Base-by-base conservation (phyloP, 2,329 filamentous ascomycete genomes). In the Diplodia mutila region DNA sequence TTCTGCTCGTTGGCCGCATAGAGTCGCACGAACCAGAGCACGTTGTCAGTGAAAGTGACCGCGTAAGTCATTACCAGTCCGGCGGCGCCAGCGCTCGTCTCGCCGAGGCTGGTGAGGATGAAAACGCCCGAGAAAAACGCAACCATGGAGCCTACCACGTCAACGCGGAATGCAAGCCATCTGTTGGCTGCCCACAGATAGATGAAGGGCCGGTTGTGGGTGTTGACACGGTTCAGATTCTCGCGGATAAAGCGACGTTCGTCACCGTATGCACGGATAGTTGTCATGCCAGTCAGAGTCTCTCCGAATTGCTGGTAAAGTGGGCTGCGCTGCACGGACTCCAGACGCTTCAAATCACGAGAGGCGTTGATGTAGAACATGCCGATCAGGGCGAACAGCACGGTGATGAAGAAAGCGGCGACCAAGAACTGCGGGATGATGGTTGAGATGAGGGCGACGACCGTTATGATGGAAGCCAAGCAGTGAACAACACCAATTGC, bases 221-320 rank as follows among this genome's bases (percentile, higher is more conserved):
- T 91, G 80, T 99, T 97, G 79, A 99, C 92, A 73, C 91, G 91
- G 66, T 84, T 80, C 69, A 98, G 84, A 74, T 98, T 99, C 75
- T 99, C 94, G 23, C 93, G 87, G 71, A 97, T 92, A 79, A 99
- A 99, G 42, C 95, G 90, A 65, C 92, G 87, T 78, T 97, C 93
- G 73, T 97, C 94, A 42, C 94, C 93, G 74, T 98, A 99, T 1
- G 95, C 95, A 75, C 96, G 90, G 72, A 99, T 99, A 0, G 95
- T 99, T 3, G 94, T 96, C 79, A 99, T 95, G 32, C 95, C 95
- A 61, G 90, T 92, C 21, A 99, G 82, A 0, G 96, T 98, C 82
- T 99, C 95, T 70, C 95, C 94, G 72, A 99, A 99, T 73, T 98
- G 95, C 79, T 99, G 95, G 81, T 97, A 99, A 7, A 99, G 83